phyloP scores from a whole-genome alignment of 2,329 filamentous ascomycete genomes.

The Ophiocordyceps camponoti-floridani region DNA sequence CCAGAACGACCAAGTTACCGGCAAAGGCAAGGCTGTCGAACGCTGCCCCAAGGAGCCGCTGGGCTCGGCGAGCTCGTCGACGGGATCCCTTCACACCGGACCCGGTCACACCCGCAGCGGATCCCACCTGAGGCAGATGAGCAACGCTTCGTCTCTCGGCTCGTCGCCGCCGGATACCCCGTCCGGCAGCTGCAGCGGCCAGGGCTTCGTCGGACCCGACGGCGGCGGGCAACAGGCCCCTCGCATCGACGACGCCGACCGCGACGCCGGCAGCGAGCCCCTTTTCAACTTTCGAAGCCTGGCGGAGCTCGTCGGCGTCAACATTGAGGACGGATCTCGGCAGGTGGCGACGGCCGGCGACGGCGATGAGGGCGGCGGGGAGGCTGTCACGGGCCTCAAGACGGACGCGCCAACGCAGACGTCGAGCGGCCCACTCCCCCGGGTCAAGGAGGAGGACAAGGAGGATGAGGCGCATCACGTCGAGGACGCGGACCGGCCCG shows the following conservation, averaged over 20 bases:
- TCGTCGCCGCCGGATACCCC: conserved; percentile 59
- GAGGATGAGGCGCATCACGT: conserved; percentile 6
- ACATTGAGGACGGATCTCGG: conserved; percentile 28
- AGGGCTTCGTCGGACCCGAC: conserved; percentile 15
- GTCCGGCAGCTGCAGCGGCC: conserved; percentile 28
- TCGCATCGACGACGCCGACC: conserved; percentile 28
- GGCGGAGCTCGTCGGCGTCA: conserved; percentile 62
- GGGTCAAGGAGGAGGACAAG: conserved; percentile 20
- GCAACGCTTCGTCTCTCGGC: conserved; percentile 67
- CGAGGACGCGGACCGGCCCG: not conserved
- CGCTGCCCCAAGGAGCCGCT: conserved; percentile 18
- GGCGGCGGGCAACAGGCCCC: conserved; percentile 32
- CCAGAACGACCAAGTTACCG: conserved; percentile 14
- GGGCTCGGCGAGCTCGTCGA: conserved; percentile 13
- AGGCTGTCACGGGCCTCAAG: conserved; percentile 6
- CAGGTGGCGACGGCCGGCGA: conserved; percentile 5
- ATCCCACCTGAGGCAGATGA: conserved; percentile 66
- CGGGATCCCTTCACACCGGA: conserved; percentile 24
- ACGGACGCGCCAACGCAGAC: conserved; percentile 1
- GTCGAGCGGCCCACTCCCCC: conserved; percentile 12
- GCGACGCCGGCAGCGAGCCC: conserved; percentile 43
- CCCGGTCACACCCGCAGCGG: conserved; percentile 38
- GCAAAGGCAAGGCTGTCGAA: conserved; percentile 57
- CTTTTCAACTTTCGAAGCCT: conserved; percentile 88
- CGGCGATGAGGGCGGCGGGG: conserved; percentile 10